Evolutionary conservation across 345 rosid species (phyloP), one percentile per base, ranked within the genome.

Genomic region (Laguncularia racemosa): DNA sequence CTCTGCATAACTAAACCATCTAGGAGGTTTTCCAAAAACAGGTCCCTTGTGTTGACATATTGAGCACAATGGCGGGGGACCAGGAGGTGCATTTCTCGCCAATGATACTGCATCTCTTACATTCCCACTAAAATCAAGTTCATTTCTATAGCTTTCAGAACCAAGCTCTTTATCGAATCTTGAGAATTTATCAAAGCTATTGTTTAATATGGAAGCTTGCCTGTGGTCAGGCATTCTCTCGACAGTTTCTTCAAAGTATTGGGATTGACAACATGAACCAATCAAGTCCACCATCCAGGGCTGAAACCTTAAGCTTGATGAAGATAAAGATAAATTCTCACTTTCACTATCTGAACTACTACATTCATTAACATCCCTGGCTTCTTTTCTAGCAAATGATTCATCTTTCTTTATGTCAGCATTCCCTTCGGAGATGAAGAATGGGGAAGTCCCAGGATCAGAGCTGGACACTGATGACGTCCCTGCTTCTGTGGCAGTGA

Each of bases 31-130:
- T 60, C 99, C 99, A 74, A 95, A 95, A 14, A 88, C 86, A 1
- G 99, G 99, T 0, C 95, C 91, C 76, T 90, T 90, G 65, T 95
- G 96, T 70, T 88, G 99, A 72, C 99, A 95, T 52, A 95, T 86
- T 17, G 99, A 95, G 61, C 99, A 95, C 70, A 95, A 69, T 14
- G 99, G 99, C 73, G 97, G 97, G 1, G 97, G 99, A 7, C 91
- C 96, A 21, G 78, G 88, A 20, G 99, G 95, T 12, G 79, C 80
- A 62, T 75, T 90, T 67, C 96, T 81, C 49, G 95, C 79, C 61
- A 95, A 75, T 44, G 96, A 84, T 71, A 90, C 60, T 40, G 87
- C 96, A 71, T 90, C 97, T 83, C 97, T 81, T 46, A 95, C 70
- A 59, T 80, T 80, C 48, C 97, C 91, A 64, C 88, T 77, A 47